Evolutionary conservation across 2,329 filamentous ascomycete species (phyloP), one percentile per base, ranked within the genome.

Genomic region (Teratosphaeria destructans): DNA sequence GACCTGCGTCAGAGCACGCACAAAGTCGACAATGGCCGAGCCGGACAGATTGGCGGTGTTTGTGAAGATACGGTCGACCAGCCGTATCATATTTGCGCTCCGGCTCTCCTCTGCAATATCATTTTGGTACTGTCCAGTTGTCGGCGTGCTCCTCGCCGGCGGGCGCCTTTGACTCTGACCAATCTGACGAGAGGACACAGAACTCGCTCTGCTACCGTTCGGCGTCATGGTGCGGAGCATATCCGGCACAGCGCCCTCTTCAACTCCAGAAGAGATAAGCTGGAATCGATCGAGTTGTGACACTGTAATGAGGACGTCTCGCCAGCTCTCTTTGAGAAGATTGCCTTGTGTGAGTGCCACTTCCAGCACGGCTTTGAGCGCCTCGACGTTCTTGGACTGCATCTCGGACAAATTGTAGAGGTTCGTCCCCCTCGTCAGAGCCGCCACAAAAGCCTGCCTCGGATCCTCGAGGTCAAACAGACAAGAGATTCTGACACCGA

Each of bases 271-370:
- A 1, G 90, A 95, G 64, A 99, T 93, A 23, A 99, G 83, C 74
- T 99, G 95, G 64, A 99, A 85, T 52, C 94, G 86, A 71, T 99
- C 94, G 29, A 99, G 84, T 73, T 99, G 94, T 66, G 92, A 96
- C 71, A 99, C 90, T 68, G 90, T 96, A 70, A 95, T 91, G 10
- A 99, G 79, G 27, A 99, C 86, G 69, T 99, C 94, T 71, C 95
- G 89, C 94, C 94, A 99, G 0, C 94, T 97, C 63, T 87, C 85
- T 64, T 88, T 88, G 16, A 99, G 78, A 47, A 90, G 79, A 69
- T 99, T 95, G 61, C 95, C 94, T 74, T 99, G 94, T 0, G 88
- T 90, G 68, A 95, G 88, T 5, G 91, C 94, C 52, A 99, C 85
- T 63, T 99, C 95, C 7, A 99, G 82, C 52, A 99, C 79, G 1